These are phyloP conservation scores for Xanthoconium purpureum DNA, from an alignment of 768 basidiomycete species.

Conservation along the genomic window DNA sequence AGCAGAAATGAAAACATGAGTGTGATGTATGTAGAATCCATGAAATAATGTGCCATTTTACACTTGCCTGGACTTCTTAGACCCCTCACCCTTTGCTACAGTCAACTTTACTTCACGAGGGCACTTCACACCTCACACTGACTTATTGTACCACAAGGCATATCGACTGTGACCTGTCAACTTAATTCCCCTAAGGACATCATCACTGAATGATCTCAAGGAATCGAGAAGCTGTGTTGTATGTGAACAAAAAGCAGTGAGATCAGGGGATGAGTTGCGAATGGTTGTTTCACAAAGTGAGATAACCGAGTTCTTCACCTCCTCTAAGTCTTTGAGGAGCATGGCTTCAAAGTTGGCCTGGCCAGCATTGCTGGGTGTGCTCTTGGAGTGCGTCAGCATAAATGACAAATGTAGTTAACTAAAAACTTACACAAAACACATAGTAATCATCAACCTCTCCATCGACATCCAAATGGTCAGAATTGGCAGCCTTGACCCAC, in stretches of 20 bases:
- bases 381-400: background rate
- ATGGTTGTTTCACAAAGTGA: background rate
- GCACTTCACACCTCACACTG: background rate
- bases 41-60: too few relatives aligned
- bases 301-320: background rate
- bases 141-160: background rate
- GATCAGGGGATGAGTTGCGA: background rate
- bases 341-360: background rate
- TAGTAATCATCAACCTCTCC: background rate
- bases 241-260: background rate
- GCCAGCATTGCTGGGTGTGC: background rate
- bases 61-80: background rate
- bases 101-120: background rate
- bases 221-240: background rate
- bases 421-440: too few relatives aligned
- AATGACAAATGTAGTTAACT: too few relatives aligned
- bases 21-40: background rate
- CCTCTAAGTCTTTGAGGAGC: background rate
- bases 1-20: too few relatives aligned
- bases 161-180: background rate
- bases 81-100: background rate
- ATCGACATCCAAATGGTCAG: background rate
- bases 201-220: background rate
- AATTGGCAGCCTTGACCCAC: background rate
- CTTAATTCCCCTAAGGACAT: background rate